Base-by-base conservation (phyloP, 139 green algal species). In the Micromonas commoda region DNA sequence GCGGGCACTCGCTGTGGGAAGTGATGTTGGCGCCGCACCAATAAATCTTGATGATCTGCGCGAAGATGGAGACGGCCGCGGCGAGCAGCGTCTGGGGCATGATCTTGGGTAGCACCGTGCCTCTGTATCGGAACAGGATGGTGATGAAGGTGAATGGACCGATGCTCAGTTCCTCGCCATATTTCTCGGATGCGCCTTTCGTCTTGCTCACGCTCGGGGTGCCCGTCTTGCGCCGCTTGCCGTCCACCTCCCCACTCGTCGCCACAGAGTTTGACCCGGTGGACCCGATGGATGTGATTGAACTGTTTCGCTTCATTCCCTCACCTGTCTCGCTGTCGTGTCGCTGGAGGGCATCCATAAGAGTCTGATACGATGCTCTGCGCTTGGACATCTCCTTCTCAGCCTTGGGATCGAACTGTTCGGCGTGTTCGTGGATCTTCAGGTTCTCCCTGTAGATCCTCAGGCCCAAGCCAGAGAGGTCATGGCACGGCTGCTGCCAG, bases 401-500 rank as follows among this genome's bases (percentile, higher is more conserved):
- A n/a, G 20, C 2, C 2, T 16, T 35, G 1, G 29, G 2, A 20
- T 16, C 2, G 31, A 1, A 29, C 16, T 20, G 16, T 1, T 29
- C 6, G 29, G 68, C 2, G 52, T 37, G 13, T 75, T 75, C 37
- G 67, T 74, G 33, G 20, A 57, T 32, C 31, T 52, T 34, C 29
- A 51, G 9, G 34, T 68, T 67, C 32, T 71, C 73, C 21, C 60
- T n/a, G 73, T 72, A 79, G 1, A 79, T 53, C n/a, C 65, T 34
- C 34, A 23, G 34, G 13, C 76, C 76, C 1, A 81, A 31, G 6
- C n/a, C 23, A 19, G 16, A 70, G 13, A 81, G 64, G 31, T 72
- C 64, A 37, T 81, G 76, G n/a, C 4, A 31, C 2, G 76, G 76
- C 1, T 39, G 20, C 33, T 72, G 5, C 76, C 76, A 81, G 28